Base-by-base conservation (phyloP, 2,329 filamentous ascomycete species). In the Exophiala bonariae region DNA sequence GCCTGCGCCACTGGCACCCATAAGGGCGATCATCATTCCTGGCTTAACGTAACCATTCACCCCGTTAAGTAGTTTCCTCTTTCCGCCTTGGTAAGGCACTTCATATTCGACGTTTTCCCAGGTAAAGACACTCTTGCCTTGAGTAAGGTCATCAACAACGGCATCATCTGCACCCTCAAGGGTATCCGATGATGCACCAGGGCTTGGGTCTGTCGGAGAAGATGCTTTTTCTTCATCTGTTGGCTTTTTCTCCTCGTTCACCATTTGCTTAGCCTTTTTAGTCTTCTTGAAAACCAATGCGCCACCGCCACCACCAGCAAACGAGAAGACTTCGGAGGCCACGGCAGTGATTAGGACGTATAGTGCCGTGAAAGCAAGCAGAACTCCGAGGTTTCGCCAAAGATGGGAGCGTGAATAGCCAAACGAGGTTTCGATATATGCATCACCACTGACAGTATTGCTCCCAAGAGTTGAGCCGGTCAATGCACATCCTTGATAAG, bases 41-140 rank as follows among this genome's bases (percentile, higher is more conserved):
- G 89, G 89, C 60, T 89, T 90, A 1, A 83, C 87, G 57, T 87
- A 92, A 1, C 89, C 89, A 47, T 76, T 84, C 49, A 93, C 80
- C 4, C 82, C 76, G 59, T 87, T 85, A 38, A 89, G 70, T 1
- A 88, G 72, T 62, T 81, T 78, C 30, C 79, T 76, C 41, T 81
- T 70, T 45, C 76, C 75, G 36, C 81, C 81, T 33, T 81, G 73
- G 51, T 85, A 85, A 1, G 85, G 85, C 1, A 92, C 85, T 0
- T 81, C 86, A 62, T 89, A 92, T 38, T 84, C 75, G 19, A 89
- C 74, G 56, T 89, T 73, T 31, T 77, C 73, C 82, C 84, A 89
- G 3, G 85, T 89, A 64, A 89, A 89, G 46, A 86, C 74, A 13
- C 78, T 79, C 33, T 83, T 78, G 55, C 80, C 82, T 30, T 76